phyloP scores from a whole-genome alignment of 768 basidiomycete genomes.

The Mycena capillaripes region DNA sequence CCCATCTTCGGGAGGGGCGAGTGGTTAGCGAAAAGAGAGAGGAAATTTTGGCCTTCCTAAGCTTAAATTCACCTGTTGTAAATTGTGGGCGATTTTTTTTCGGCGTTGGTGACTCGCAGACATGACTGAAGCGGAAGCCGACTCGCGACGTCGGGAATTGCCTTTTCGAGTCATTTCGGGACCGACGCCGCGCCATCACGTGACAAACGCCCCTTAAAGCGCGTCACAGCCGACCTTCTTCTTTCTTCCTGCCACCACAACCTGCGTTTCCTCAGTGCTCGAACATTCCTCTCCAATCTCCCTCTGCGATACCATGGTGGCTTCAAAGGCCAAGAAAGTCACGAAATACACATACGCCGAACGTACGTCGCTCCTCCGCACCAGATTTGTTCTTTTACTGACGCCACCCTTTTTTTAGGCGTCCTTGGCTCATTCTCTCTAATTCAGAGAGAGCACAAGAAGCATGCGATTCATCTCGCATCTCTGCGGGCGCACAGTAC shows the following conservation, averaged over 20 bases:
- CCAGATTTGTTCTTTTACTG: neutral
- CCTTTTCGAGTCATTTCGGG: conserved; percentile 24
- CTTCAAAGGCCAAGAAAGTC: conserved; percentile 45
- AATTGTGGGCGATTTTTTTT: too few species aligned
- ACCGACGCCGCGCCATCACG: conserved; percentile 23
- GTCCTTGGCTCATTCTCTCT: conserved; percentile 62
- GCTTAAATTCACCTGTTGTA: too few species aligned
- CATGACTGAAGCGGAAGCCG: too few species aligned
- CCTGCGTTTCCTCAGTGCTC: conserved; percentile 23
- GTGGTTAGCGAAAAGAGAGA: too few species aligned
- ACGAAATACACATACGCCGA: conserved; percentile 56
- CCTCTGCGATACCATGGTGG: conserved; percentile 45
- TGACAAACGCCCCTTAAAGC: conserved; percentile 17
- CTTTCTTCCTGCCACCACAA: conserved; percentile 30
- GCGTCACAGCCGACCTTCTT: conserved; percentile 23
- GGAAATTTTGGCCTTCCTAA: too few species aligned
- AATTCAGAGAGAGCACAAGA: conserved; percentile 60
- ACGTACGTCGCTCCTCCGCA: conserved; percentile 48
- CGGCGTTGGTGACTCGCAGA: too few species aligned
- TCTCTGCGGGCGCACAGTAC: conserved; percentile 63
- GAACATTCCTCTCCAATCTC: neutral
- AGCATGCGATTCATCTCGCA: conserved; percentile 59
- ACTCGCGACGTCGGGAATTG: conserved; percentile 17
- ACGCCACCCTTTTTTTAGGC: conserved; percentile 46
- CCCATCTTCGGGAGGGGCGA: too few species aligned